Conservation (phyloP, 2,329 filamentous ascomycete species). For the Trichoderma oligosporum region DNA sequence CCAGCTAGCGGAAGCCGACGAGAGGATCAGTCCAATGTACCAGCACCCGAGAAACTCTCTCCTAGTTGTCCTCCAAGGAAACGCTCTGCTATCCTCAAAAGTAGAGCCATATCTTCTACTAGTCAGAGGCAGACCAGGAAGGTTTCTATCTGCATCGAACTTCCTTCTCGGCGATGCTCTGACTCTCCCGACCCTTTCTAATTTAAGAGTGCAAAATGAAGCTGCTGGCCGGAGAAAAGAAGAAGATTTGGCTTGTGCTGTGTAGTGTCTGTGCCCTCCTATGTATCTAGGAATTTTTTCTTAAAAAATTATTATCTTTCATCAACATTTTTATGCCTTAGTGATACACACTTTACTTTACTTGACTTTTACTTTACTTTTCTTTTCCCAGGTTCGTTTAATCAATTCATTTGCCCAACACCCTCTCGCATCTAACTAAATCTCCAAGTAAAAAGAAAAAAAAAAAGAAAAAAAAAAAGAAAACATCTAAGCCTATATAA, state of each 20-base stretch:
- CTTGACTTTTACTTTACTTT: too few species aligned
- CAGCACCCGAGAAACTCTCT: neutral
- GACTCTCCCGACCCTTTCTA: conserved; percentile 9
- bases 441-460: neutral
- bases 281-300: too few species aligned
- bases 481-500: neutral
- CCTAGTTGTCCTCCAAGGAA: neutral
- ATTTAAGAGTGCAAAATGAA: neutral
- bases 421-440: too few species aligned
- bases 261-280: neutral
- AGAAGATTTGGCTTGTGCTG: neutral
- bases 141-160: conserved; percentile 4
- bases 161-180: neutral
- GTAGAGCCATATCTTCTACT: neutral
- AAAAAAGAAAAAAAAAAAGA: neutral
- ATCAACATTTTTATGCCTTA: too few species aligned
- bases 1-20: neutral
- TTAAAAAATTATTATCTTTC: too few species aligned
- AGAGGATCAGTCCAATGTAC: neutral
- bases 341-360: too few species aligned
- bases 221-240: too few species aligned
- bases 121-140: neutral
- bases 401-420: too few species aligned
- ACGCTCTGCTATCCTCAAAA: neutral
- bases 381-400: too few species aligned